Base-by-base conservation (phyloP, 352 stramenopile species). In the Pythium coloratum region DNA sequence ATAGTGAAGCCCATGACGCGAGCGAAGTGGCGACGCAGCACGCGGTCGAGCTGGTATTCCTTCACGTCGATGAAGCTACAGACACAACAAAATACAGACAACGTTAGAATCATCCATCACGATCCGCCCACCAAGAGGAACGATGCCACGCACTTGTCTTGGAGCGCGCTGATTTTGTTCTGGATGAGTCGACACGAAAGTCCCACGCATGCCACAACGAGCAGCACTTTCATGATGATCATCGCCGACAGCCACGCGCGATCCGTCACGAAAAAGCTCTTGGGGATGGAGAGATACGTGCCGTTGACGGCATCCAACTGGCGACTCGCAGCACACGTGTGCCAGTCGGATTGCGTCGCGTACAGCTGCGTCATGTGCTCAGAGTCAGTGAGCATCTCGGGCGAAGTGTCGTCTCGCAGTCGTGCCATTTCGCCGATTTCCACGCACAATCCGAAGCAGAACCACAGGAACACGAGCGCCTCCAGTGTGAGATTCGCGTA, bases 41-140 rank as follows among this genome's bases (percentile, higher is more conserved):
- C 73, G 44, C 80, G 77, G 40, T 89, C 80, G 28, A 74, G 72
- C 49, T 90, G 81, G 34, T 83, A 82, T 55, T 91, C 83, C 38
- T 78, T 80, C 26, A 89, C 59, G 38, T 91, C 83, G 67, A 91
- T 89, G 62, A 86, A 90, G 36, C 82, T 90, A 36, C 12, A 7
- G 32, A 16, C 55, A 26, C 70, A 7, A 73, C 47, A 13, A 56
- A 42, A 40, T 28, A 26, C 12, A 13, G 38, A 55, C 24, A 34
- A 3, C 1, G 36, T 33, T 53, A 24, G 51, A 24, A 12, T 32
- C 8, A 50, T 16, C 46, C 34, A 8, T 30, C 28, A 30, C 28
- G 28, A 30, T 30, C 28, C 28, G 28, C 28, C 28, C 28, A 30
- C 38, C 40, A 32, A 64, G 18, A 49, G 30, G 7, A 18, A 58